Base-by-base conservation (phyloP, 2,329 filamentous ascomycete species). In the Aureobasidium subglaciale region DNA sequence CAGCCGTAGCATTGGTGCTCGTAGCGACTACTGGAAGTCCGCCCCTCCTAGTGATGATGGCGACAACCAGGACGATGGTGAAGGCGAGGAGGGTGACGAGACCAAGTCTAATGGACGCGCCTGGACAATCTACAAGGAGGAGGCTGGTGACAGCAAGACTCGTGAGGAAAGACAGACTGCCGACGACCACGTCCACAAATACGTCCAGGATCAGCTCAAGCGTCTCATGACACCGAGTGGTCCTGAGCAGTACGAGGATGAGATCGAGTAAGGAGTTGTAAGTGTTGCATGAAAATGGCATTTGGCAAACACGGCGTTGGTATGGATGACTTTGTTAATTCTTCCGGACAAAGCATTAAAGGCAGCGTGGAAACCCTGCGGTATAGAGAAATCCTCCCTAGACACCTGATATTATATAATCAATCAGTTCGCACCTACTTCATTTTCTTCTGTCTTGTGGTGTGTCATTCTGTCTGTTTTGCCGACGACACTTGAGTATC, bases 131-230 rank as follows among this genome's bases (percentile, higher is more conserved):
- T 73, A 78, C 50, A 74, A 80, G 11, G 80, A 68, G 3, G 56
- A 55, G n/a, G n/a, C n/a, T 50, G 65, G 60, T 22, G 61, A 56
- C 7, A 61, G 58, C 41, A 55, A 58, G 45, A 59, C 63, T 16
- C 61, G 72, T 2, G 63, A 66, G 62, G 63, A 65, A 62, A 66
- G 65, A 53, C 65, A 70, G 13, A 69, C 69, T 59, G 69, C 67
- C 30, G 68, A 71, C 64, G 76, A 80, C 55, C 87, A 93, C 62
- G 82, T 95, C 65, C 85, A 88, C 59, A 80, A 83, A 61, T 96
- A 95, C 68, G 87, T 96, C 56, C 84, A 81, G 27, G 86, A 90
- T 60, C 87, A 96, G 73, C 76, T 96, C 57, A 79, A 86, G 69
- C 78, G 85, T 56, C 85, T 93, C 64, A 84, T 80, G 67, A 83